These are phyloP conservation scores for Lathyrus sativus DNA, from an alignment of 306 rosid genomes.

Conservation along the genomic window DNA sequence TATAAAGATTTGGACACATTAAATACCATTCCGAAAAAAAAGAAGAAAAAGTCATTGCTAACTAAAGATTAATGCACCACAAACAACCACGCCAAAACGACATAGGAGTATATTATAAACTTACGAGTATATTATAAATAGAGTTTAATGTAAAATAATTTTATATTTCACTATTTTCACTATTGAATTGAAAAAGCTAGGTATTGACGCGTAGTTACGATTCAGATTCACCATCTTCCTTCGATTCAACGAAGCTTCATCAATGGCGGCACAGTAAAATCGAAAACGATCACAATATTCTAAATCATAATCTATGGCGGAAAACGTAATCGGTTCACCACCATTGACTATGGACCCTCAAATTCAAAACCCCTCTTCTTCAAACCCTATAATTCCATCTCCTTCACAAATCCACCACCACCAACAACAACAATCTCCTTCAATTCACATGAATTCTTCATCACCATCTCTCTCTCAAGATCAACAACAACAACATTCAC, in stretches of 20 bases:
- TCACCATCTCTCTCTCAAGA: slow-evolving; percentile 33
- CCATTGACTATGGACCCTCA: slow-evolving; percentile 26
- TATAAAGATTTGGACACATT: too few species aligned
- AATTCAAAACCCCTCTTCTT: slow-evolving; percentile 24
- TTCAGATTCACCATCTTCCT: neutral
- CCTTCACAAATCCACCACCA: slow-evolving; percentile 32
- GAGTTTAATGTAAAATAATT: too few species aligned
- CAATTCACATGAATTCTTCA: slow-evolving; percentile 28
- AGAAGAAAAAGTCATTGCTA: too few species aligned
- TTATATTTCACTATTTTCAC: too few species aligned
- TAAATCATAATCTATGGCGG: slow-evolving; percentile 21
- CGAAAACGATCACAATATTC: too few species aligned
- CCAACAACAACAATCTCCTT: slow-evolving; percentile 36
- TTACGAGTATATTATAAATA: too few species aligned
- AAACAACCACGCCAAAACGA: too few species aligned
- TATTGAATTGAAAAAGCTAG: neutral
- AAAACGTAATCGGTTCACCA: slow-evolving; percentile 6
- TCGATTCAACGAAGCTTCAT: neutral
- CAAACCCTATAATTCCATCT: slow-evolving; percentile 28
- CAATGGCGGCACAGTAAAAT: neutral
- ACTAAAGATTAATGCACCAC: too few species aligned
- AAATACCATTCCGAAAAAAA: too few species aligned
- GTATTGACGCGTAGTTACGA: neutral
- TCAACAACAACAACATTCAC: slow-evolving; percentile 47
- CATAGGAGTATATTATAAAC: too few species aligned